phyloP scores from a whole-genome alignment of 164 flowering plant species.

The Santalum album region DNA sequence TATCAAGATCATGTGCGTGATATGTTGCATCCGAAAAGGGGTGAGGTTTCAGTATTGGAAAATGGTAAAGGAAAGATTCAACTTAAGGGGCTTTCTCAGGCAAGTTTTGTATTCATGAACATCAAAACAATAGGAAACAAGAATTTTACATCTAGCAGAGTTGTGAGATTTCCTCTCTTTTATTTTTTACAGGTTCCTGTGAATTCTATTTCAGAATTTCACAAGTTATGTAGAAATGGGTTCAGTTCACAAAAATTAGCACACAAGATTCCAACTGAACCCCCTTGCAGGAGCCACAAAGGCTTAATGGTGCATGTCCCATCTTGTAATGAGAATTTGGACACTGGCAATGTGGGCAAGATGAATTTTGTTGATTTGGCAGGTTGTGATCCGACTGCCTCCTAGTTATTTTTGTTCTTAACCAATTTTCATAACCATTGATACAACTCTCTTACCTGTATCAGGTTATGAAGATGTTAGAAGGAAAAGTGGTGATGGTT shows the following conservation, averaged over 20 bases:
- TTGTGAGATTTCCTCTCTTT: background rate
- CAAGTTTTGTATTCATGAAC: slow-evolving; percentile 6
- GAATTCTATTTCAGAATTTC: slow-evolving; percentile 46
- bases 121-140: too few species aligned
- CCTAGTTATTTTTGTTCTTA: background rate
- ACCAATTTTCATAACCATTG: background rate
- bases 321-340: slow-evolving; percentile 17
- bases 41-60: slow-evolving; percentile 35
- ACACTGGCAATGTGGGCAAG: slow-evolving; percentile 26
- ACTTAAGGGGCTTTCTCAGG: slow-evolving; percentile 73
- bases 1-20: slow-evolving; percentile 47
- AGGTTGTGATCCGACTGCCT: slow-evolving; percentile 25
- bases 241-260: slow-evolving; percentile 16
- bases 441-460: background rate
- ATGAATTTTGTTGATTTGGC: slow-evolving; percentile 74
- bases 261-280: slow-evolving; percentile 29
- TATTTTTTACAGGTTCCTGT: slow-evolving; percentile 38
- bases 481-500: slow-evolving; percentile 26
- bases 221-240: slow-evolving; percentile 22
- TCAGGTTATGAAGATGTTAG: slow-evolving; percentile 63
- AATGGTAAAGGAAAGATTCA: slow-evolving; percentile 45
- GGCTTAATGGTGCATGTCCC: slow-evolving; percentile 46
- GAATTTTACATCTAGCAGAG: background rate
- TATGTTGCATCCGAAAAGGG: slow-evolving; percentile 33
- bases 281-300: slow-evolving; percentile 38